phyloP scores from a whole-genome alignment of 768 basidiomycete genomes.

The Cubamyces lactineus region DNA sequence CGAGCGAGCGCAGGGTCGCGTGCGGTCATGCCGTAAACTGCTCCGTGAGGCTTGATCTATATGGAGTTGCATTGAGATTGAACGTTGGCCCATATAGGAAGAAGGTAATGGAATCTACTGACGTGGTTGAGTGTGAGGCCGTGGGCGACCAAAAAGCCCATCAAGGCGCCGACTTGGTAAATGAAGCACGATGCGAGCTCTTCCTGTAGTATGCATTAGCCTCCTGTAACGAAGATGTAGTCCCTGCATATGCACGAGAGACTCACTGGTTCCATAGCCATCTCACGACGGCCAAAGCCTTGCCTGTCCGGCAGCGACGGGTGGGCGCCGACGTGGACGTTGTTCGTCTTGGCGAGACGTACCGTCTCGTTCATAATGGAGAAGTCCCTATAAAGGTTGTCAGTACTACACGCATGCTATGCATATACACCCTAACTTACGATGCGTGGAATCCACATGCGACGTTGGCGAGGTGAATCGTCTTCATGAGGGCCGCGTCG shows the following conservation, averaged over 20 bases:
- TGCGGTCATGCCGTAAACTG: constrained; percentile 62
- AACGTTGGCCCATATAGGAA: too few species aligned
- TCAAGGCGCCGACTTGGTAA: constrained; percentile 70
- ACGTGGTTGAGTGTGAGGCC: constrained; percentile 60
- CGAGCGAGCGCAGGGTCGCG: constrained; percentile 58
- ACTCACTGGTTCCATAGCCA: constrained; percentile 61
- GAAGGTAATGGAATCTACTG: constrained; percentile 21
- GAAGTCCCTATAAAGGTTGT: constrained; percentile 57
- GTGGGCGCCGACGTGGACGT: constrained; percentile 66
- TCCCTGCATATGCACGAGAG: background rate
- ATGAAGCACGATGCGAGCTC: constrained; percentile 60
- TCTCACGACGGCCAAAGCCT: constrained; percentile 68
- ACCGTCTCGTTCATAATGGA: constrained; percentile 69
- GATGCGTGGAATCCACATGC: constrained; percentile 75
- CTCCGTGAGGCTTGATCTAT: constrained; percentile 64
- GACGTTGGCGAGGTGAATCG: constrained; percentile 46
- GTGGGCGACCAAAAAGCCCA: constrained; percentile 59
- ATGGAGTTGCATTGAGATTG: too few species aligned
- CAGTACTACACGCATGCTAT: too few species aligned
- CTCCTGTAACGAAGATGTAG: background rate
- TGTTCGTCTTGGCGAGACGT: constrained; percentile 54
- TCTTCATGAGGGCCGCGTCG: constrained; percentile 38
- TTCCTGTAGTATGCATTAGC: constrained; percentile 39
- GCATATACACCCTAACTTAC: too few species aligned
- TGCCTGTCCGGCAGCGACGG: constrained; percentile 66